These are phyloP conservation scores for Echinosophora koreensis DNA, from an alignment of 306 rosid species.

Conservation along the genomic window DNA sequence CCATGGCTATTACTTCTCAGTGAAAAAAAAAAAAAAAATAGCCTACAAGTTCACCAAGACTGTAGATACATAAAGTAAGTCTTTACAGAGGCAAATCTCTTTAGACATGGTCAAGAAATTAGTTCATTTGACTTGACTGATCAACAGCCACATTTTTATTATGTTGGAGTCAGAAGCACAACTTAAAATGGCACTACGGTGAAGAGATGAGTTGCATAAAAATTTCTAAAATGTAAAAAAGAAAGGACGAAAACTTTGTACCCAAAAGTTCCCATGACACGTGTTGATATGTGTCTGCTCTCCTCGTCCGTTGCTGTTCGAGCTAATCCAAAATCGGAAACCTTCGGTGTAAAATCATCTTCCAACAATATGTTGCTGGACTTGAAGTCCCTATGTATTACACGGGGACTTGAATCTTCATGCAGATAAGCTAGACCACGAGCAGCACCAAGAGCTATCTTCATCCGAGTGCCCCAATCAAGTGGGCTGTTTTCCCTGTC, in stretches of 20 bases:
- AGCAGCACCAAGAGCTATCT: conserved; percentile 94
- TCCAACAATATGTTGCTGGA: conserved; percentile 91
- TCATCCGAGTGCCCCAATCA: conserved; percentile 75
- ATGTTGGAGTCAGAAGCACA: conserved; percentile 17
- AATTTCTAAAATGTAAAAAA: conserved; percentile 12
- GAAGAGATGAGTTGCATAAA: not conserved
- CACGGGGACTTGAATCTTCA: conserved; percentile 91
- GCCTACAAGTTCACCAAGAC: not conserved
- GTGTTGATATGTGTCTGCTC: conserved; percentile 75
- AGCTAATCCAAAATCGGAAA: conserved; percentile 93
- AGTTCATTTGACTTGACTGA: not conserved
- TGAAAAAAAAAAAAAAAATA: not conserved
- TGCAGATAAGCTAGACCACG: conserved; percentile 92
- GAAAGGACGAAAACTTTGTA: conserved; percentile 39
- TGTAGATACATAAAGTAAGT: not conserved
- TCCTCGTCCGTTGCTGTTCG: conserved; percentile 73
- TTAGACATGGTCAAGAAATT: not conserved
- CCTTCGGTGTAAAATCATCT: conserved; percentile 84
- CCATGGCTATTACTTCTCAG: not conserved
- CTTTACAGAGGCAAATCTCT: not conserved
- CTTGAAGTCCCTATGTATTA: conserved; percentile 92
- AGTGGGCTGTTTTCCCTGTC: conserved; percentile 73
- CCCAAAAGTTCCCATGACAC: conserved; percentile 98
- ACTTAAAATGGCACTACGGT: not conserved
- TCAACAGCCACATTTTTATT: conserved; percentile 4